These are phyloP conservation scores for Syncephalastrum sp. DNA, from an alignment of 371 early-diverging fungal genomes.

Conservation along the genomic window DNA sequence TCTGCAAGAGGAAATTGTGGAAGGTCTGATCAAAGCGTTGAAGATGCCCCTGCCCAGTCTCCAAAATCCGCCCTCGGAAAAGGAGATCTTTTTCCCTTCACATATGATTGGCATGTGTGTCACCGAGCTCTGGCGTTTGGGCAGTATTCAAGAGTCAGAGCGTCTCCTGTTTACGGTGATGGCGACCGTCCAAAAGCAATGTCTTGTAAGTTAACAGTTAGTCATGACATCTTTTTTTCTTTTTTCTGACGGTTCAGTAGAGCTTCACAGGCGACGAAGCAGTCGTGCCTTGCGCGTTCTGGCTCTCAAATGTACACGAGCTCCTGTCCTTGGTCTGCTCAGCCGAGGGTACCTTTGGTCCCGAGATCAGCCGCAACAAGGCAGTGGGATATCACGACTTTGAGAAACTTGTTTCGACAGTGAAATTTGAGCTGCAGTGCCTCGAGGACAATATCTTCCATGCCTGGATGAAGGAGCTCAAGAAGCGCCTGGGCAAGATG, in stretches of 20 bases:
- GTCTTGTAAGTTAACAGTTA: slow-evolving; percentile 44
- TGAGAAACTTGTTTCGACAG: slow-evolving; percentile 49
- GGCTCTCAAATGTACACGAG: slow-evolving; percentile 95
- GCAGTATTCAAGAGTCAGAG: slow-evolving; percentile 74
- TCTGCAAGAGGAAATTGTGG: slow-evolving; percentile 84
- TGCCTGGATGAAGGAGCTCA: slow-evolving; percentile 89
- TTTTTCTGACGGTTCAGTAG: slow-evolving; percentile 1
- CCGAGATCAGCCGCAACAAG: slow-evolving; percentile 29
- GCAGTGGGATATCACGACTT: slow-evolving; percentile 38
- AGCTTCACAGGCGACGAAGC: slow-evolving; percentile 53
- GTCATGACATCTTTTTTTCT: neutral
- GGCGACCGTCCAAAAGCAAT: slow-evolving; percentile 78
- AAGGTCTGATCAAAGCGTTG: slow-evolving; percentile 83
- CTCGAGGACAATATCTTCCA: slow-evolving; percentile 64
- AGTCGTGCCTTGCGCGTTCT: slow-evolving; percentile 72
- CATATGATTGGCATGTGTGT: slow-evolving; percentile 85
- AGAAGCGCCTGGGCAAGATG: slow-evolving; percentile 86
- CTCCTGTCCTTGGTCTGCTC: slow-evolving; percentile 63
- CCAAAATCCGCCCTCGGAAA: slow-evolving; percentile 74
- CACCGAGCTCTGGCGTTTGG: slow-evolving; percentile 82
- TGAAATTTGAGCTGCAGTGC: slow-evolving; percentile 57
- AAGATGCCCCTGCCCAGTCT: slow-evolving; percentile 87
- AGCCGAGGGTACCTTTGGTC: slow-evolving; percentile 36
- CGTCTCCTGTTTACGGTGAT: slow-evolving; percentile 81
- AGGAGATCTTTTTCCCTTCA: slow-evolving; percentile 92